These are phyloP conservation scores for Colletotrichum truncatum DNA, from an alignment of 2,329 filamentous ascomycete species.

Conservation along the genomic window DNA sequence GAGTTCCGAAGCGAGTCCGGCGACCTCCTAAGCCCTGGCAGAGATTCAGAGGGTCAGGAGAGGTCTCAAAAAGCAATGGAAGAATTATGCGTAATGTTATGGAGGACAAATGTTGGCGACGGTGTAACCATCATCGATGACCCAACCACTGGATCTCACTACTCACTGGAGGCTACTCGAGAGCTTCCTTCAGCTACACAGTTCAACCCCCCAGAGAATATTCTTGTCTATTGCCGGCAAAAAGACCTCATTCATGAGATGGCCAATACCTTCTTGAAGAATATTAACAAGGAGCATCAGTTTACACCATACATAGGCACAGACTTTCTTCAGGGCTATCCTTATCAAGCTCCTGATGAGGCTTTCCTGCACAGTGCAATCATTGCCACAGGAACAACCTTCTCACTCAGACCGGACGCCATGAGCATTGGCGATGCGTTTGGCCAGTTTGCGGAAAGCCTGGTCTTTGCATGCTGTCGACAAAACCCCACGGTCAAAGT, in stretches of 20 bases:
- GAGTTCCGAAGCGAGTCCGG: not conserved
- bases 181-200: not conserved
- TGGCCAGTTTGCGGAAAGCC: constrained; percentile 25
- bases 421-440: constrained; percentile 21
- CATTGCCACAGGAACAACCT: constrained; percentile 22
- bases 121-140: constrained; percentile 32
- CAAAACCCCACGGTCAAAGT: constrained; percentile 23
- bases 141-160: constrained; percentile 16
- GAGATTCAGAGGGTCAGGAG: not conserved
- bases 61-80: constrained; percentile 31
- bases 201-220: not conserved
- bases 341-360: constrained; percentile 19
- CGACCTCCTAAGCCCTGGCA: not conserved
- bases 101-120: constrained; percentile 31
- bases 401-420: constrained; percentile 16
- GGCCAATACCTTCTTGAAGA: constrained; percentile 21
- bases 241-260: constrained; percentile 18
- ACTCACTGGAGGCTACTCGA: constrained; percentile 6
- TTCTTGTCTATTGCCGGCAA: constrained; percentile 27
- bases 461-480: constrained; percentile 29
- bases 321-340: constrained; percentile 23
- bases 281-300: constrained; percentile 32
- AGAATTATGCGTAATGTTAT: constrained; percentile 32
- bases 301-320: constrained; percentile 23
- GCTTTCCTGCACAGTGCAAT: constrained; percentile 29